Conservation (phyloP, 2,329 filamentous ascomycete genomes). For the Claviceps quebecensis region DNA sequence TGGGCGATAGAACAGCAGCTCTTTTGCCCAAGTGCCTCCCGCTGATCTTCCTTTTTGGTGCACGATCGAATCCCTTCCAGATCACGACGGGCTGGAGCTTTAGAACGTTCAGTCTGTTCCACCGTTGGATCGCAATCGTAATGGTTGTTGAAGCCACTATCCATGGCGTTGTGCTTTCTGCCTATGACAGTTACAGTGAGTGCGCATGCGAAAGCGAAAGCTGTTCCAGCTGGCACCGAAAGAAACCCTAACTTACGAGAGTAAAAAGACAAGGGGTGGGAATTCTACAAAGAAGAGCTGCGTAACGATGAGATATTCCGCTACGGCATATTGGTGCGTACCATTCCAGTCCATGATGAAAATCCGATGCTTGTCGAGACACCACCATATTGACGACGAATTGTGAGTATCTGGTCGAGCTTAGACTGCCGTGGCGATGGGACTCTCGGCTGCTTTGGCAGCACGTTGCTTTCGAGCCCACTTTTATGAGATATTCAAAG, state of each 20-base stretch:
- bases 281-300: constrained; percentile 3
- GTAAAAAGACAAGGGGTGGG: constrained; percentile 8
- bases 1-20: constrained; percentile 43
- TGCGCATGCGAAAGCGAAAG: background rate
- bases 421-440: background rate
- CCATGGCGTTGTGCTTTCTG: constrained; percentile 23
- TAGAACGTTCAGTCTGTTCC: constrained; percentile 46
- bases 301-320: constrained; percentile 1
- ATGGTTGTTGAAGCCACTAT: constrained; percentile 42
- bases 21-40: constrained; percentile 45
- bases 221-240: background rate
- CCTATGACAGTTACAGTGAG: constrained; percentile 9
- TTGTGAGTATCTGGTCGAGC: no score
- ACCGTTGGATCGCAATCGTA: constrained; percentile 46
- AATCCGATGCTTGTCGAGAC: background rate
- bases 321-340: constrained; percentile 5
- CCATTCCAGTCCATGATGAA: background rate
- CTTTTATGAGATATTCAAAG: constrained; percentile 29
- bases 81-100: constrained; percentile 52
- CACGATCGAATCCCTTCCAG: constrained; percentile 46
- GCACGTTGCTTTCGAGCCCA: background rate
- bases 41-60: constrained; percentile 46
- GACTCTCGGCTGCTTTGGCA: background rate
- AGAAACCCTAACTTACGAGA: background rate
- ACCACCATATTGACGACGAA: no score